phyloP scores from a whole-genome alignment of 2,329 filamentous ascomycete species.

The Cladophialophora yegresii region DNA sequence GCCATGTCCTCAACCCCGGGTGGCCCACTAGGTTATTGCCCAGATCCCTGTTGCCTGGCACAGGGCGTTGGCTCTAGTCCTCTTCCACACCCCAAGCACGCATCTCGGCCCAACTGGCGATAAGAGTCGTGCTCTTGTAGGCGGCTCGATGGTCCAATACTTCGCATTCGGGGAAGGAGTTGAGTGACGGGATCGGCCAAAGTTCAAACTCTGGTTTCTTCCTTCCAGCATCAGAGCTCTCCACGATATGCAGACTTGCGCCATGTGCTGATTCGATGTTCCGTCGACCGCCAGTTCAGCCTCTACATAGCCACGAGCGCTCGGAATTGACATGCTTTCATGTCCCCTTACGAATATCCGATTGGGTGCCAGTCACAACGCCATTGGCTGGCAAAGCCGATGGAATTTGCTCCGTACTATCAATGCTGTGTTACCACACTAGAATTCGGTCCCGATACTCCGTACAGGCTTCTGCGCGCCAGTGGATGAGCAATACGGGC shows the following conservation, averaged over 20 bases:
- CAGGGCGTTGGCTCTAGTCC: neutral
- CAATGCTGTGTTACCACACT: conserved; percentile 2
- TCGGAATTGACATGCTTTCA: neutral
- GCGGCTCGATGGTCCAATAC: neutral
- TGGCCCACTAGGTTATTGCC: neutral
- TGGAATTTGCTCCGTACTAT: neutral
- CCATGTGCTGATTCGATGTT: neutral
- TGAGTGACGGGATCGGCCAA: neutral
- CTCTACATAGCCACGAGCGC: neutral
- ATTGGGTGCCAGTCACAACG: neutral
- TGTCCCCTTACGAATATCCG: neutral
- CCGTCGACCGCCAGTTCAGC: conserved; percentile 4
- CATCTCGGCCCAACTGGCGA: conserved; percentile 9
- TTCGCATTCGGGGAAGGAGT: neutral
- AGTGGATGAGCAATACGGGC: neutral
- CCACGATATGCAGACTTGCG: neutral
- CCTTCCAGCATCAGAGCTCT: neutral
- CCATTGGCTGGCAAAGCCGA: neutral
- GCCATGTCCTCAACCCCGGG: conserved; percentile 1
- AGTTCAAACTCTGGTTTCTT: neutral
- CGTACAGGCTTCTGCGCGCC: neutral
- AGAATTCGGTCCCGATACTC: neutral
- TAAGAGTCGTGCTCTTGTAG: conserved; percentile 3
- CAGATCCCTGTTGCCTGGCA: conserved; percentile 4
- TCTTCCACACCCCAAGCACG: neutral